Evolutionary conservation across 768 basidiomycete genomes (phyloP).

Genomic region (Trametes punicea): DNA sequence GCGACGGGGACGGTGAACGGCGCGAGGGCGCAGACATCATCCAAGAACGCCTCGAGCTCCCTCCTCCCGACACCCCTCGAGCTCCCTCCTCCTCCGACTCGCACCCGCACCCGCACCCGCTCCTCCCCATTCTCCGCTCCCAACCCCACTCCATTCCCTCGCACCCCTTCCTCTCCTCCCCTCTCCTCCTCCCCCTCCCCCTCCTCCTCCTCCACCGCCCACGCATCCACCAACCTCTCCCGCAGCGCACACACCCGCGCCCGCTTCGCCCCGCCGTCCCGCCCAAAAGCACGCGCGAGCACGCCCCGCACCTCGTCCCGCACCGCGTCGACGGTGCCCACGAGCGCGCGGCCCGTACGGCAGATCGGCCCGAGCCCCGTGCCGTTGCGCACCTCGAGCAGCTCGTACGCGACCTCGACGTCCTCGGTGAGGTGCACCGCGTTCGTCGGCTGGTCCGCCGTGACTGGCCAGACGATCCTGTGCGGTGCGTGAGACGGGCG

Average conservation of each 20-base stretch:
- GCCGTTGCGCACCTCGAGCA: constrained; percentile 25
- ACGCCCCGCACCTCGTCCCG: constrained; percentile 18
- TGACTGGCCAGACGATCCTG: constrained; percentile 23
- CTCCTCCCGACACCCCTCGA: background rate
- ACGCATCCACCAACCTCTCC: background rate
- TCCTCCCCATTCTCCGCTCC: background rate
- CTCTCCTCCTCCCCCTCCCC: background rate
- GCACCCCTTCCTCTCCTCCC: too few species aligned
- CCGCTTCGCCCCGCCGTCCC: constrained; percentile 26
- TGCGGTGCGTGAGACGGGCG: background rate
- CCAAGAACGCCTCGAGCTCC: constrained; percentile 1
- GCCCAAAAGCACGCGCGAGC: constrained; percentile 21
- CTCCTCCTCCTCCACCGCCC: background rate
- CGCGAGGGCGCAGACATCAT: too few species aligned
- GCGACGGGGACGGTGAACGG: too few species aligned
- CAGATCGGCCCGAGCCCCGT: constrained; percentile 9
- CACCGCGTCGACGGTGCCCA: constrained; percentile 25
- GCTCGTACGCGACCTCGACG: constrained; percentile 27
- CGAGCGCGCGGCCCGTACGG: constrained; percentile 14
- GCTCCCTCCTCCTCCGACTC: background rate
- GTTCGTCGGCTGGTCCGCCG: constrained; percentile 26
- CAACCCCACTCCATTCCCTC: too few species aligned
- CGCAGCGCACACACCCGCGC: constrained; percentile 18
- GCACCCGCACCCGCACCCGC: too few species aligned
- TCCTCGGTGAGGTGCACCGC: constrained; percentile 21